A percentile compares a stretch with the other conserved stretches of the same genome.
phyloP scores from a whole-genome alignment of 225 moss, liverwort and hornwort genomes.

The Polytrichum commune region DNA sequence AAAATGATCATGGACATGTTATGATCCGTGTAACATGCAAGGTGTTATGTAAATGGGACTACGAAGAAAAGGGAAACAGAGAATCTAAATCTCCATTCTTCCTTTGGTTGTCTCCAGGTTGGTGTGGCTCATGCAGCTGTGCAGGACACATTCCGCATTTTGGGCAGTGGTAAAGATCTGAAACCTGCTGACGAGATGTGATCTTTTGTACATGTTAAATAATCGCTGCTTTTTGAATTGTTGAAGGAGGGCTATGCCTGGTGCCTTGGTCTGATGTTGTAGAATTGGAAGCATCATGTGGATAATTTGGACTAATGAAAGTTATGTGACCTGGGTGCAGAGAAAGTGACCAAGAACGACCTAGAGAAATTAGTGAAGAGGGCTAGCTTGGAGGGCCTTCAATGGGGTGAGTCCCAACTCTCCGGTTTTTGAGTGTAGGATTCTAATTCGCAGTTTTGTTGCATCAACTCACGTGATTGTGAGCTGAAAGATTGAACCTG shows the following conservation, averaged over 20 bases:
- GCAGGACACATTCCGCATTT: conserved; percentile 6
- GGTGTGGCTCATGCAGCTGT: conserved; percentile 10
- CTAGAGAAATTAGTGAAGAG: conserved; percentile 9
- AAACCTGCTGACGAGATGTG: background rate
- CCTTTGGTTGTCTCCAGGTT: conserved; percentile 3
- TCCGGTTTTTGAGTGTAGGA: background rate
- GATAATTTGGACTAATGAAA: too few species aligned
- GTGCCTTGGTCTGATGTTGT: background rate
- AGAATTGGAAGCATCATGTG: background rate
- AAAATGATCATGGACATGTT: too few species aligned
- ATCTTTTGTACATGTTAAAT: background rate
- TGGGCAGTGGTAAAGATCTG: conserved; percentile 4
- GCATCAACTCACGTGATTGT: too few species aligned
- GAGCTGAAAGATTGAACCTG: too few species aligned
- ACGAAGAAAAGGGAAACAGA: too few species aligned
- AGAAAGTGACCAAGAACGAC: conserved; percentile 10
- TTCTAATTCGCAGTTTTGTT: background rate
- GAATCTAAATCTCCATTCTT: too few species aligned
- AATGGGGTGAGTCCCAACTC: conserved; percentile 3
- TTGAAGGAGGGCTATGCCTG: background rate
- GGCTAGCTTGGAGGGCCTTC: conserved; percentile 6
- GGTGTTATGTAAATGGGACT: too few species aligned
- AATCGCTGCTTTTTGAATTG: background rate
- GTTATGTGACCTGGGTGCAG: background rate
- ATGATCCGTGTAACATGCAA: background rate